A percentile compares a stretch with the other conserved stretches of the same genome.
Conservation (phyloP, 257 asterid species). For the Avicennia marina region DNA sequence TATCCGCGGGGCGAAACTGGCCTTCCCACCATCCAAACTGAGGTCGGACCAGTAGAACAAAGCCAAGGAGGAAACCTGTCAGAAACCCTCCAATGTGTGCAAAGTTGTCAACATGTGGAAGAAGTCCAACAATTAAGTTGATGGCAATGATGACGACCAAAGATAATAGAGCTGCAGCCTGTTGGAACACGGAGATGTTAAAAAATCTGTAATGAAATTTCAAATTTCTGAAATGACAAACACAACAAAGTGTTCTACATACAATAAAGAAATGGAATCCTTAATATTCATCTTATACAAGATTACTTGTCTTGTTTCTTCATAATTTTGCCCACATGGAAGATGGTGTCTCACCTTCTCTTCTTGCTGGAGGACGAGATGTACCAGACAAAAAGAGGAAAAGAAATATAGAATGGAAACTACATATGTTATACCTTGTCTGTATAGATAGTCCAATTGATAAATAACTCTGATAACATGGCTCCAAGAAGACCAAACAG, state of each 20-base stretch:
- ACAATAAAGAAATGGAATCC: too few species aligned
- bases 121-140: conserved; percentile 46
- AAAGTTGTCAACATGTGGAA: conserved; percentile 59
- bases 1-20: conserved; percentile 36
- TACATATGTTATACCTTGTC: conserved; percentile 52
- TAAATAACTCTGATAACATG: conserved; percentile 83
- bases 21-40: conserved; percentile 60
- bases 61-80: conserved; percentile 60
- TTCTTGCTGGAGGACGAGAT: too few species aligned
- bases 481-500: conserved; percentile 99
- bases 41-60: conserved; percentile 47
- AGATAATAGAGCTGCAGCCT: conserved; percentile 60
- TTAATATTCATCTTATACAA: too few species aligned
- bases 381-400: not conserved
- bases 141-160: conserved; percentile 40
- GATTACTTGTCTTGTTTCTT: too few species aligned
- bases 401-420: not conserved
- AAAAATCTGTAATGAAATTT: too few species aligned
- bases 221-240: too few species aligned
- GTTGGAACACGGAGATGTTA: not conserved
- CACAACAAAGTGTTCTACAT: too few species aligned
- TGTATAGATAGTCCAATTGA: conserved; percentile 92
- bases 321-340: too few species aligned
- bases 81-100: conserved; percentile 74
- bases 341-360: too few species aligned